Evolutionary conservation across 2,329 filamentous ascomycete genomes (phyloP).

Genomic region (Talaromyces sp.): DNA sequence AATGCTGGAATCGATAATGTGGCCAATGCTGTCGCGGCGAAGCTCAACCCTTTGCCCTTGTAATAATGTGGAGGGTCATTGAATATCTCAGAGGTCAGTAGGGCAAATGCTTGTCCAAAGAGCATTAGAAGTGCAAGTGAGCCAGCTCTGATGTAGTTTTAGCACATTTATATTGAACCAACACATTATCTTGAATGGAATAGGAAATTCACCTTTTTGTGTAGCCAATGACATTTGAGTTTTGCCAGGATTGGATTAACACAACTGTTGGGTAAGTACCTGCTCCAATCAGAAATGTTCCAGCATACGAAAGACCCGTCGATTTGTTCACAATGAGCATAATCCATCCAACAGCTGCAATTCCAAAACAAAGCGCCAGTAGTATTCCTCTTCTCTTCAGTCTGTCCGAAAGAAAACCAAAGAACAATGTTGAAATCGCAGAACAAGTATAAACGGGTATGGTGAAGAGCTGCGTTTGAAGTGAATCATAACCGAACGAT

Average conservation of each 20-base stretch:
- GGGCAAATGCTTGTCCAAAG: neutral
- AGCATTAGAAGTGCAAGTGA: neutral
- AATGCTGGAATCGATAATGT: neutral
- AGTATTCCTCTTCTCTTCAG: neutral
- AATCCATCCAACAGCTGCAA: neutral
- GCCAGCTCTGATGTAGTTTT: neutral
- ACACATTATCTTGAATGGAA: no score
- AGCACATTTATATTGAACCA: neutral
- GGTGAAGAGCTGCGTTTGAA: neutral
- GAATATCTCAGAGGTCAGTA: neutral
- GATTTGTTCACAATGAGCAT: neutral
- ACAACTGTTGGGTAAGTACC: conserved; percentile 1
- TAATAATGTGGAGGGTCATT: neutral
- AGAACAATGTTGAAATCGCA: neutral
- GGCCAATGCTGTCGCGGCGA: neutral
- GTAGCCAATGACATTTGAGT: conserved; percentile 3
- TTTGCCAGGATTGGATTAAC: conserved; percentile 3
- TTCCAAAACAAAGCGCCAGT: neutral
- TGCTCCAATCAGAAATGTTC: neutral
- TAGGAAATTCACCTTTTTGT: neutral
- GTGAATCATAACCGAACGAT: neutral
- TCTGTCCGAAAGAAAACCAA: neutral
- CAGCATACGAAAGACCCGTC: neutral
- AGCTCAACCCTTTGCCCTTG: neutral
- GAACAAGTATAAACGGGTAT: neutral